A percentile compares a stretch with the other conserved stretches of the same genome.
phyloP scores from a whole-genome alignment of 345 rosid genomes.

The Arabidopsis suecica region DNA sequence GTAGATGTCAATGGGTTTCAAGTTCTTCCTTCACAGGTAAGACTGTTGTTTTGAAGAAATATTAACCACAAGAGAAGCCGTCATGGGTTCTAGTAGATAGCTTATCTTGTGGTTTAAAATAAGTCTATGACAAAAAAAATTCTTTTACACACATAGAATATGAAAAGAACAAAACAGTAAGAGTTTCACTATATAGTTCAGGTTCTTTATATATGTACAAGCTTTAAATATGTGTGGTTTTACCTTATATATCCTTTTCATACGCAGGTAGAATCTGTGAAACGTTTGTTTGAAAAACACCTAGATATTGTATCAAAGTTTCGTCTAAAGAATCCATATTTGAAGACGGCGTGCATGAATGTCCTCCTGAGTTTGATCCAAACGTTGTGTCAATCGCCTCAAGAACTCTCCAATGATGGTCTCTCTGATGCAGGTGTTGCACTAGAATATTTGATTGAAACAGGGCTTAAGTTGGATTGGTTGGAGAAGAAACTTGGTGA shows the following conservation, averaged over 20 bases:
- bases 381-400: neutral
- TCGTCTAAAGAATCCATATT: neutral
- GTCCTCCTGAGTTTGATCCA: neutral
- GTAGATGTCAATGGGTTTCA: neutral
- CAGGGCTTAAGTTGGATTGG: constrained; percentile 32
- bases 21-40: too few species aligned
- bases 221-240: neutral
- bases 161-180: too few species aligned
- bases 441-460: neutral
- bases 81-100: too few species aligned
- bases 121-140: too few species aligned
- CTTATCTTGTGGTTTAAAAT: too few species aligned
- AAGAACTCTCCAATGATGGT: neutral
- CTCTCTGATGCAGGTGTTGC: neutral
- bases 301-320: neutral
- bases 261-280: neutral
- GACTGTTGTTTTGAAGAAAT: too few species aligned
- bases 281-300: neutral
- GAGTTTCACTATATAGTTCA: too few species aligned
- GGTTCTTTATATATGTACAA: too few species aligned
- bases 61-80: too few species aligned
- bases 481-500: constrained; percentile 28
- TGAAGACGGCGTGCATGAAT: constrained; percentile 13
- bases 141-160: too few species aligned
- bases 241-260: neutral